Evolutionary conservation across 2,329 filamentous ascomycete genomes (phyloP).

Genomic region (Lachnellula hyalina): DNA sequence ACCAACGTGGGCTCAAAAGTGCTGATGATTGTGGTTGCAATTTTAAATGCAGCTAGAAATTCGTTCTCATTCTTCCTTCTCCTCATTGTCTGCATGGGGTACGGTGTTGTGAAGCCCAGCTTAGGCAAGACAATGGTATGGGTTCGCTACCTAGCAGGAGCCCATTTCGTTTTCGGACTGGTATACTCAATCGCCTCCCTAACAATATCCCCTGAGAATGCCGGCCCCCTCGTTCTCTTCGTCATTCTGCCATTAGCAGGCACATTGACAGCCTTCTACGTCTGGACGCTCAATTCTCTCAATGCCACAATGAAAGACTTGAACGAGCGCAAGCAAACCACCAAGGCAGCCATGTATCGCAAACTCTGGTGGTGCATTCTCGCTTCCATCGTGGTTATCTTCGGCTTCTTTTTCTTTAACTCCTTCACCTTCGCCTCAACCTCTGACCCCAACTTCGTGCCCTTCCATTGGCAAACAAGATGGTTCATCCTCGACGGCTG

Average conservation of each 20-base stretch:
- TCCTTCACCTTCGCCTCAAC: constrained; percentile 89
- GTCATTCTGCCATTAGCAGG: constrained; percentile 89
- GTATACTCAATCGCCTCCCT: constrained; percentile 89
- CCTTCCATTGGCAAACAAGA: constrained; percentile 92
- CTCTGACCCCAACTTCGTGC: constrained; percentile 82
- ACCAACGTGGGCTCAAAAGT: constrained; percentile 78
- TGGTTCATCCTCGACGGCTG: constrained; percentile 98
- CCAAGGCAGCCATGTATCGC: constrained; percentile 94
- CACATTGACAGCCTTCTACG: constrained; percentile 93
- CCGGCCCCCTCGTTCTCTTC: constrained; percentile 80
- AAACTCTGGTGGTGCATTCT: constrained; percentile 99
- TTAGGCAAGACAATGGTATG: constrained; percentile 92
- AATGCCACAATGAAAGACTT: constrained; percentile 95
- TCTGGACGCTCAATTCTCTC: constrained; percentile 96
- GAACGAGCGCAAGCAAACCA: constrained; percentile 86
- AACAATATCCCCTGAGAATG: constrained; percentile 81
- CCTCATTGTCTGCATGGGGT: constrained; percentile 98
- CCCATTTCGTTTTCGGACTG: constrained; percentile 91
- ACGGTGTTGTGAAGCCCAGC: constrained; percentile 92
- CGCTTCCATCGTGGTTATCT: constrained; percentile 87
- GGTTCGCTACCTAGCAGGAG: constrained; percentile 83
- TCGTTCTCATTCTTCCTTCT: constrained; percentile 98
- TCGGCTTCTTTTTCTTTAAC: constrained; percentile 98
- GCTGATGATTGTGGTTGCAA: constrained; percentile 83
- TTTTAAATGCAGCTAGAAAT: constrained; percentile 89